Evolutionary conservation across 148 eudicot genomes (phyloP), one percentile per base, ranked within the genome.

Genomic region (Persicaria tinctoria): DNA sequence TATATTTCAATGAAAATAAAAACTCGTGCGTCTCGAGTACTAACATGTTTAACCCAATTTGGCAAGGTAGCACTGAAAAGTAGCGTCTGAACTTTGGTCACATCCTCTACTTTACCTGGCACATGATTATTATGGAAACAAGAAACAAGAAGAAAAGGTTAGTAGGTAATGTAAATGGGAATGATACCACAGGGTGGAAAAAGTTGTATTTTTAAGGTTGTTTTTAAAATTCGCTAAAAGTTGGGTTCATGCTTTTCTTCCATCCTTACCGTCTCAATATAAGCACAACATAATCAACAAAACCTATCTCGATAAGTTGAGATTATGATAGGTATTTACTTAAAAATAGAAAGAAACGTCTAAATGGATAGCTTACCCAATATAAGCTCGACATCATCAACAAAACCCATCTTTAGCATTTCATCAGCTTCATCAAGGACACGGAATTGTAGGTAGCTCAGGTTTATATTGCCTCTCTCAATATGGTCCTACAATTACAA

Each of bases 61-160:
- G 99, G 99, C 77, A 95, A 80, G 78, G 99, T 95, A 46, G 99
- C 99, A 80, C 99, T 92, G 78, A 95, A 95, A n/a, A 95, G 89
- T 77, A 95, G 89, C 6, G 99, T 95, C 78, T 95, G 99, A 73
- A 95, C 99, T 80, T 92, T 88, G 80, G 68, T 85, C 13, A 87
- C 86, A 77, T 95, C 99, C 51, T 91, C 90, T 41, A 93, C 98
- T 85, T 93, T 91, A 78, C 97, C 98, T 93, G 83, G 53, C 77
- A 66, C 6, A 14, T 6, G 47, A 10, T 62, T 59, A 73, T 13
- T 12, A 18, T 3, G 32, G 27, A 66, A 66, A 41, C 17, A 38
- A 64, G 27, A 66, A 66, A 41, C 17, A 38, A 64, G 53, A 12
- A 50, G 70, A 66, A 66, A 12, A 63, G 4, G 48, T 66, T 44